Base-by-base conservation (phyloP, 306 rosid genomes). In the Rubus parviflorus region DNA sequence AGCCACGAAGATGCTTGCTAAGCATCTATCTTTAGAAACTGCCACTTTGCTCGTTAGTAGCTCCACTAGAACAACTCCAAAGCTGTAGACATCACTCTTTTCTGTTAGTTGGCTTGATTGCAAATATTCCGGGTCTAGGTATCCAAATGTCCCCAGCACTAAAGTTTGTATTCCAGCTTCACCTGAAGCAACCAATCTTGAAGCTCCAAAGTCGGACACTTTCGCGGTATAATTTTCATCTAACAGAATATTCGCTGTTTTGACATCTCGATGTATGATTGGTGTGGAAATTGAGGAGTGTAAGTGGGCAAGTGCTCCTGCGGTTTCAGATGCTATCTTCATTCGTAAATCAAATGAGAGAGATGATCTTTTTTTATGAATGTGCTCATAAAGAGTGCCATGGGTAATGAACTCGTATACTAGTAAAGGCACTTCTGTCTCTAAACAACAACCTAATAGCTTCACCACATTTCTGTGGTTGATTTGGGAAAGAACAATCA, bases 51-150 rank as follows among this genome's bases (percentile, higher is more conserved):
- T 79, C 3, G 84, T 81, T 8, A 81, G 14, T 7, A 81, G 80
- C 61, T 81, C 84, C 4, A 41, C 84, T 0, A 81, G 20, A 40
- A 80, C 76, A 19, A 80, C 83, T 17, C 83, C 83, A 40, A 75
- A 80, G 46, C 83, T 75, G 35, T 80, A 80, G 0, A 80, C 79
- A 0, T 80, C 79, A 22, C 83, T 80, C 47, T 80, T 74, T 8
- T 75, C 80, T 1, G 83, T 80, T 5, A 81, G 49, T 16, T 49
- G 60, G 68, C 53, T 70, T 2, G 84, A 47, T 0, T 81, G 84
- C 12, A 75, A 16, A 13, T 81, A 81, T 42, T 81, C 84, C 1
- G 84, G 84, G 15, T 81, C 68, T 9, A 74, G 37, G 77, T 57
- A 73, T 23, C 77, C 77, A 0, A 58, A 0, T 23, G 77, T 74